Evolutionary conservation across 257 asterid species (phyloP).

Genomic region (Nemophila menziesii): DNA sequence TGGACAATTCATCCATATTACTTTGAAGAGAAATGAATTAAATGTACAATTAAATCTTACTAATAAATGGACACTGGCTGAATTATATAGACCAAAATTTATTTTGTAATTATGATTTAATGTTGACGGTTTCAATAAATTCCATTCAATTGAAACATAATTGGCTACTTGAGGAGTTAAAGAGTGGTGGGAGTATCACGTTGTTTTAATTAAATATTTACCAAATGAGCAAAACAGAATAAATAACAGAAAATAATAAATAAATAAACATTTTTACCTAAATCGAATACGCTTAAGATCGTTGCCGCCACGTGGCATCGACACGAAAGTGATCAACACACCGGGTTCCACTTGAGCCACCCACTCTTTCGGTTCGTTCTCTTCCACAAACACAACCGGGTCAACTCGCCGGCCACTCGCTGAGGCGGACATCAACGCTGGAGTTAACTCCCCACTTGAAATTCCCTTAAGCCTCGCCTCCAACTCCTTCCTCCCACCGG

Average conservation of each 20-base stretch:
- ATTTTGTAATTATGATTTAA: too few species aligned
- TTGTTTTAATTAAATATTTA: too few species aligned
- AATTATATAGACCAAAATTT: too few species aligned
- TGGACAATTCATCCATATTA: too few species aligned
- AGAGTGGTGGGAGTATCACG: too few species aligned
- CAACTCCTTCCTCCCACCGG: conserved; percentile 80
- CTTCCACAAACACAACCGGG: conserved; percentile 79
- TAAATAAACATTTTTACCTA: conserved; percentile 40
- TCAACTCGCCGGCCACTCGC: conserved; percentile 89
- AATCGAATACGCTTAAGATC: conserved; percentile 92
- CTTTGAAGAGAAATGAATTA: too few species aligned
- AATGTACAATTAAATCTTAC: too few species aligned
- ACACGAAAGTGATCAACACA: conserved; percentile 80
- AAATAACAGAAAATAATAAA: neutral
- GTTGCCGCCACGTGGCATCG: conserved; percentile 89
- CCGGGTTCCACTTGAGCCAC: conserved; percentile 99
- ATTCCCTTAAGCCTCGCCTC: conserved; percentile 87
- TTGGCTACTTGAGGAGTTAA: too few species aligned
- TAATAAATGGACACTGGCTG: too few species aligned
- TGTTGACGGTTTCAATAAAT: too few species aligned
- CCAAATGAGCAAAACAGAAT: too few species aligned
- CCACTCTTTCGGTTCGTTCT: conserved; percentile 94
- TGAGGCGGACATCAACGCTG: conserved; percentile 39
- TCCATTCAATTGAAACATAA: too few species aligned
- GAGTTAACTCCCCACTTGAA: conserved; percentile 84